Conservation (phyloP, 1,284 basidiomycete species). For the Porogramme epimiltina region DNA sequence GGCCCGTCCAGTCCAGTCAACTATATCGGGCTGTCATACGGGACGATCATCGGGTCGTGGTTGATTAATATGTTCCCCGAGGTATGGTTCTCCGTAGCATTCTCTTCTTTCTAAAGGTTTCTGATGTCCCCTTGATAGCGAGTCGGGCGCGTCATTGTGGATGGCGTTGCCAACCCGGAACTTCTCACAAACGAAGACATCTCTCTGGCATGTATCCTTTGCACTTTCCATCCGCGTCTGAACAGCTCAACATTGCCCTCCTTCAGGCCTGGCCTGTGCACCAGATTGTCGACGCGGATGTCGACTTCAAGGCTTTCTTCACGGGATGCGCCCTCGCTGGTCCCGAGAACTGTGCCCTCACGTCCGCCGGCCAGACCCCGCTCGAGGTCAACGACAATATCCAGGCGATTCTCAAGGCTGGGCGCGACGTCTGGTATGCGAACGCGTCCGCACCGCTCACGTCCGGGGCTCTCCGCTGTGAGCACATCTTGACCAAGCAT, state of each 20-base stretch:
- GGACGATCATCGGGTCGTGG: slow-evolving; percentile 16
- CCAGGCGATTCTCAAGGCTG: slow-evolving; percentile 4
- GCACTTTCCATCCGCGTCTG: not conserved
- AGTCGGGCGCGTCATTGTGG: slow-evolving; percentile 18
- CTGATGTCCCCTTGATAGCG: slow-evolving; percentile 7
- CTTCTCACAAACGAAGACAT: slow-evolving; percentile 2
- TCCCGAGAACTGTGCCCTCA: slow-evolving; percentile 6
- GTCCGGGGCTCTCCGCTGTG: not conserved
- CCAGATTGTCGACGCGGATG: slow-evolving; percentile 5
- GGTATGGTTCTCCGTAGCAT: not conserved
- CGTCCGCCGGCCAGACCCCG: not conserved
- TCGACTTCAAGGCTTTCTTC: slow-evolving; percentile 10
- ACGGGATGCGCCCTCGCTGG: slow-evolving; percentile 19
- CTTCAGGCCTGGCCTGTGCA: slow-evolving; percentile 4
- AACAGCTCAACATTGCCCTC: not conserved
- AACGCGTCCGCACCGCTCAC: slow-evolving; percentile 6
- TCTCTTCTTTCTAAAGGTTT: not conserved
- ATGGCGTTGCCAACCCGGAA: slow-evolving; percentile 13
- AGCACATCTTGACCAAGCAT: not conserved
- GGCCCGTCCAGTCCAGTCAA: slow-evolving; percentile 14
- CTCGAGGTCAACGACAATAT: slow-evolving; percentile 11
- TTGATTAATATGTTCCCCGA: slow-evolving; percentile 22
- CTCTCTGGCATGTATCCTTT: not conserved
- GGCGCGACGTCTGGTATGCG: slow-evolving; percentile 3
- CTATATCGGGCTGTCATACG: slow-evolving; percentile 16